A percentile compares a stretch with the other conserved stretches of the same genome.
Evolutionary conservation across 1,284 basidiomycete genomes (phyloP).

Genomic region (Erythrobasidium hasegawianum): DNA sequence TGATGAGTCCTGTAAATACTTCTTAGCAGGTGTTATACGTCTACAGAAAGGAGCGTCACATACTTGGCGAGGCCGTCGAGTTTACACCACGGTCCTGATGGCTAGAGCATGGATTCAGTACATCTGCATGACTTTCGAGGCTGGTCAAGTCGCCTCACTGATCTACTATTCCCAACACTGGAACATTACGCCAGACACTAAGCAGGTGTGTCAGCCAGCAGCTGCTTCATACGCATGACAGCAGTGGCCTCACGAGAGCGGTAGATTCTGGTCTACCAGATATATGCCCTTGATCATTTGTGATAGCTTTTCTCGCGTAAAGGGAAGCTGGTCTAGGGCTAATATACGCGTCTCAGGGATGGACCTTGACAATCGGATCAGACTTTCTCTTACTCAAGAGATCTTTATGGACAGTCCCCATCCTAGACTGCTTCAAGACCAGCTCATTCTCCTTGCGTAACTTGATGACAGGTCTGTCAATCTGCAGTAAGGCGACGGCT

Average conservation of each 20-base stretch:
- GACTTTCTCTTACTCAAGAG: conserved; percentile 43
- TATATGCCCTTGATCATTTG: conserved; percentile 43
- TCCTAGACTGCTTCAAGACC: conserved; percentile 42
- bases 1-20: conserved; percentile 44
- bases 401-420: conserved; percentile 45
- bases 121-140: no score
- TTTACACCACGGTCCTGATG: conserved; percentile 44
- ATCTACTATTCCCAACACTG: conserved; percentile 44
- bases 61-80: conserved; percentile 39
- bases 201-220: no score
- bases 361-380: no score
- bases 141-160: conserved; percentile 39
- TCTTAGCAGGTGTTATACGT: no score
- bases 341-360: not conserved
- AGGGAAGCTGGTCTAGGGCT: conserved; percentile 46
- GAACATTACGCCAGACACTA: conserved; percentile 39
- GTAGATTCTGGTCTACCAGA: conserved; percentile 46
- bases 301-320: conserved; percentile 40
- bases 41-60: no score
- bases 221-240: no score
- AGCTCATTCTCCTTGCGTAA: conserved; percentile 47
- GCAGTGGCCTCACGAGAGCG: conserved; percentile 32
- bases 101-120: no score
- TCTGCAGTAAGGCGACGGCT: conserved; percentile 45
- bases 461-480: conserved; percentile 44